phyloP scores from a whole-genome alignment of 2,329 filamentous ascomycete genomes.

The Fusarium pseudoanthophilum region DNA sequence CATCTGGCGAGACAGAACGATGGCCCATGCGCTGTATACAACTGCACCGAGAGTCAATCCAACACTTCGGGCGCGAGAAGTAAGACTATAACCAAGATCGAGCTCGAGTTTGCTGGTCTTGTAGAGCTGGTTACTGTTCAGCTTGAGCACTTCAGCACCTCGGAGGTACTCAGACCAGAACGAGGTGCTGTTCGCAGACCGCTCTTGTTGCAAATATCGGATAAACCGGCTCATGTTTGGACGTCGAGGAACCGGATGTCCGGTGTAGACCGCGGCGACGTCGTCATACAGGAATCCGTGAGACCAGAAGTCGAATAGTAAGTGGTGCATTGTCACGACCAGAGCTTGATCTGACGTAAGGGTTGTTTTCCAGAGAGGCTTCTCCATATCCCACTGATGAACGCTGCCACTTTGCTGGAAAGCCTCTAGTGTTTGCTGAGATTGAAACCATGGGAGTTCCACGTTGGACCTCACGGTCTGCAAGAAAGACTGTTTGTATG shows the following conservation, averaged over 20 bases:
- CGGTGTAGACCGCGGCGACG: conserved; percentile 10
- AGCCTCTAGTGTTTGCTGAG: not conserved
- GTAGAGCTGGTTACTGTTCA: conserved; percentile 7
- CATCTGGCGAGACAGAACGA: conserved; percentile 12
- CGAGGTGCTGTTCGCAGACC: not conserved
- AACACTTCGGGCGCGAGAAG: not conserved
- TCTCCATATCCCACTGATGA: not conserved
- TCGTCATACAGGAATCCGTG: conserved; percentile 46
- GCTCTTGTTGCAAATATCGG: not conserved
- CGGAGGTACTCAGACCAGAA: conserved; percentile 14
- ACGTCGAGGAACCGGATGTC: not conserved
- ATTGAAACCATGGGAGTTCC: not conserved
- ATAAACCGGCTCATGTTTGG: conserved; percentile 8
- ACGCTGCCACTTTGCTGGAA: not conserved
- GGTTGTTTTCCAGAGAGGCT: not conserved
- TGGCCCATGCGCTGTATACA: conserved; percentile 33
- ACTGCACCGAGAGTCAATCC: conserved; percentile 16
- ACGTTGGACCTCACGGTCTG: not conserved
- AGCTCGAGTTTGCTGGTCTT: not conserved
- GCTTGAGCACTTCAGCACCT: not conserved
- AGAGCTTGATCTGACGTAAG: conserved; percentile 8
- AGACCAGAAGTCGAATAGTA: conserved; percentile 50
- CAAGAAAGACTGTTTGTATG: conserved; percentile 6
- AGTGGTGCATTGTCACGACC: conserved; percentile 48
- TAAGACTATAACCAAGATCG: not conserved